Evolutionary conservation across 495 filamentous ascomycete species (phyloP).

Genomic region (Platismatia glauca): DNA sequence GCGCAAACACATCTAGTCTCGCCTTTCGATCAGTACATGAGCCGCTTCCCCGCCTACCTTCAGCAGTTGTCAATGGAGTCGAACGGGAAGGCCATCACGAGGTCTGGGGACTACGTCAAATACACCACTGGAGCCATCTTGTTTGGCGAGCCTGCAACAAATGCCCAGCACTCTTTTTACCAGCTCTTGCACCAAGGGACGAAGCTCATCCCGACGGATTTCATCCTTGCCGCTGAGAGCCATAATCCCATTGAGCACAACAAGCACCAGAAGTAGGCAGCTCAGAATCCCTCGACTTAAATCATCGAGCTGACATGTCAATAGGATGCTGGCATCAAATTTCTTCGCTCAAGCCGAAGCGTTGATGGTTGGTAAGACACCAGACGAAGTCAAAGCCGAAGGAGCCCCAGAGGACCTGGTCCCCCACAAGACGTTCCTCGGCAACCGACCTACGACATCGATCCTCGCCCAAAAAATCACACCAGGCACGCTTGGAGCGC

Average conservation of each 20-base stretch:
- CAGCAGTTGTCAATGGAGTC: slow-evolving; percentile 99
- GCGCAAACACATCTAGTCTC: slow-evolving; percentile 96
- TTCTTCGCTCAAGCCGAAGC: slow-evolving; percentile 97
- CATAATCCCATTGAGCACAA: slow-evolving; percentile 91
- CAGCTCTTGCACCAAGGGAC: slow-evolving; percentile 98
- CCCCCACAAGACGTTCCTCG: slow-evolving; percentile 98
- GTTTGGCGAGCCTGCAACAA: slow-evolving; percentile 97
- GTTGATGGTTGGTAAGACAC: slow-evolving; percentile 95
- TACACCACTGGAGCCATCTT: slow-evolving; percentile 93
- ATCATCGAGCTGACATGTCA: slow-evolving; percentile 8
- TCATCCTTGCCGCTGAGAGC: slow-evolving; percentile 88
- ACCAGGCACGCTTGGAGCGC: slow-evolving; percentile 80
- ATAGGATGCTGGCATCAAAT: slow-evolving; percentile 90
- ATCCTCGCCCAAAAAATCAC: slow-evolving; percentile 94
- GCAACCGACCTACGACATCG: slow-evolving; percentile 91
- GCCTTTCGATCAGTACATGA: slow-evolving; percentile 98
- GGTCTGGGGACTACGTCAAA: slow-evolving; percentile 81
- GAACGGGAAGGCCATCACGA: slow-evolving; percentile 95
- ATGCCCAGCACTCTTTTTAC: slow-evolving; percentile 99
- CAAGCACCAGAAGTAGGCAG: slow-evolving; percentile 73
- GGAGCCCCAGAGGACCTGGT: slow-evolving; percentile 75
- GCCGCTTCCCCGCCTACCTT: slow-evolving; percentile 97
- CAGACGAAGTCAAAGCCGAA: slow-evolving; percentile 82
- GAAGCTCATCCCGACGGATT: slow-evolving; percentile 96
- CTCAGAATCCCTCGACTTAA: background rate